These are phyloP conservation scores for Plasmopara viticola DNA, from an alignment of 352 stramenopile genomes.

Conservation along the genomic window DNA sequence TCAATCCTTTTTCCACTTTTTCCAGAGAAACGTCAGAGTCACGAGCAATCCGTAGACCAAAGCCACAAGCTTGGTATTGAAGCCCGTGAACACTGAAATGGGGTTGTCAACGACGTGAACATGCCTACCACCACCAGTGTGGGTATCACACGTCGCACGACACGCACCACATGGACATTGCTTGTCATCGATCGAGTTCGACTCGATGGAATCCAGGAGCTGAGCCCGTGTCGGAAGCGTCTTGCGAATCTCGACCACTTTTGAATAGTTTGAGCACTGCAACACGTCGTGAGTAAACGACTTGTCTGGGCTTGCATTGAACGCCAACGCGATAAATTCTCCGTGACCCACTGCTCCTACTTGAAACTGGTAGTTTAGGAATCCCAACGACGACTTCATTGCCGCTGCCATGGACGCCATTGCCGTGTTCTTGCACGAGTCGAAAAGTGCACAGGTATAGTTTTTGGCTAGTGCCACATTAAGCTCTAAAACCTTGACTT, in stretches of 20 bases:
- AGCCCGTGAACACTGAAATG: constrained; percentile 62
- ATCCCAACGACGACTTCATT: constrained; percentile 81
- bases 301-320: constrained; percentile 36
- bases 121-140: constrained; percentile 25
- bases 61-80: constrained; percentile 52
- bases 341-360: constrained; percentile 81
- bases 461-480: constrained; percentile 65
- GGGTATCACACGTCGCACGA: constrained; percentile 55
- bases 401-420: constrained; percentile 64
- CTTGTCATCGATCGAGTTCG: constrained; percentile 34
- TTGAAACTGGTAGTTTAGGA: constrained; percentile 88
- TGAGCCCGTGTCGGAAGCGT: constrained; percentile 60
- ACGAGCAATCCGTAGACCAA: constrained; percentile 49
- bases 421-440: constrained; percentile 82
- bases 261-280: constrained; percentile 75
- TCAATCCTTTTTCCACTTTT: constrained; percentile 21
- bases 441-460: constrained; percentile 73
- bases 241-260: constrained; percentile 29
- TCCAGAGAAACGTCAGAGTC: constrained; percentile 31
- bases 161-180: constrained; percentile 76
- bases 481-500: constrained; percentile 76
- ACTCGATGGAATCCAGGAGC: constrained; percentile 59
- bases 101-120: constrained; percentile 58
- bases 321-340: constrained; percentile 79
- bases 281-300: constrained; percentile 55